These are phyloP conservation scores for Skeletonema tropicum DNA, from an alignment of 108 stramenopile genomes.

Conservation along the genomic window DNA sequence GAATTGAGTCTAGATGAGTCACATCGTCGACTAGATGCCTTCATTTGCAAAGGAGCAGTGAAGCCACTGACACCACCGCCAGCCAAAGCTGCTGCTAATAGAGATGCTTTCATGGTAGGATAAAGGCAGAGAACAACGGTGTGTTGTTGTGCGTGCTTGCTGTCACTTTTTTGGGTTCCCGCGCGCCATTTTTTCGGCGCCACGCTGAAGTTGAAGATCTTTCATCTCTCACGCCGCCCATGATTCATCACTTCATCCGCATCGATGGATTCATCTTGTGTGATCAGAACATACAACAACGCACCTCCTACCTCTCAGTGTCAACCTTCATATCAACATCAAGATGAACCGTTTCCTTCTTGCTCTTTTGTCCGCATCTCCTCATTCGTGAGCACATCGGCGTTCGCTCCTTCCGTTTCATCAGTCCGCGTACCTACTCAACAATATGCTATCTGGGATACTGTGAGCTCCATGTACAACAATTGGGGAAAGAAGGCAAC, in stretches of 20 bases:
- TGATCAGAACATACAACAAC: too few species aligned
- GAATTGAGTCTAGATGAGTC: not conserved
- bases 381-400: slow-evolving; percentile 33
- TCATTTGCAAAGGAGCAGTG: not conserved
- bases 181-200: not conserved
- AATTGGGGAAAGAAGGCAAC: slow-evolving; percentile 57
- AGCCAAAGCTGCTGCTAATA: not conserved
- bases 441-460: slow-evolving; percentile 33
- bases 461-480: slow-evolving; percentile 41
- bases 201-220: slow-evolving; percentile 1
- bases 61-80: not conserved
- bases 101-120: slow-evolving; percentile 13
- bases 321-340: not conserved
- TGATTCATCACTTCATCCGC: too few species aligned
- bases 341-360: slow-evolving; percentile 36
- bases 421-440: slow-evolving; percentile 18
- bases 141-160: too few species aligned
- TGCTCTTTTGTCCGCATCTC: slow-evolving; percentile 26
- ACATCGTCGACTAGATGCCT: not conserved
- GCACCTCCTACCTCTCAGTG: too few species aligned
- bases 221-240: not conserved
- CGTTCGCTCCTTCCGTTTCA: slow-evolving; percentile 23
- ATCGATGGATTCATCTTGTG: too few species aligned
- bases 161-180: too few species aligned
- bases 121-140: not conserved